phyloP scores from a whole-genome alignment of 1,284 basidiomycete species.

The Rhodotorula mucilaginosa region DNA sequence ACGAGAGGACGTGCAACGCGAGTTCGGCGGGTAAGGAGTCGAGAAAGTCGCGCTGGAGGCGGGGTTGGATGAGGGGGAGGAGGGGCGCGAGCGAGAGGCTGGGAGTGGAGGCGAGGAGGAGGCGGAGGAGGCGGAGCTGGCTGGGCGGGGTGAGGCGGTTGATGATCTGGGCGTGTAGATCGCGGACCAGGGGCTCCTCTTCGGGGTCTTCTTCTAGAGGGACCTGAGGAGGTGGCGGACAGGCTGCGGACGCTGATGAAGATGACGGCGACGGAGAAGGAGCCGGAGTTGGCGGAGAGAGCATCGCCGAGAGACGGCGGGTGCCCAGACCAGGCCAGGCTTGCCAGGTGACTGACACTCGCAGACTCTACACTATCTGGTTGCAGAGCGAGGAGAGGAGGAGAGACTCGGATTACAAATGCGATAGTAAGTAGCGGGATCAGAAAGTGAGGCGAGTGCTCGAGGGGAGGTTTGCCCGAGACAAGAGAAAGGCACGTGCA shows the following conservation, averaged over 20 bases:
- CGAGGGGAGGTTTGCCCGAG: no score
- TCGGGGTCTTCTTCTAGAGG: no score
- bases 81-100: slow-evolving; percentile 76
- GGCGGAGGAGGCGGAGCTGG: slow-evolving; percentile 42
- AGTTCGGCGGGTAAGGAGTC: slow-evolving; percentile 79
- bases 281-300: slow-evolving; percentile 38
- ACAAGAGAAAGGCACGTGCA: no score
- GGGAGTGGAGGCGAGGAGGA: slow-evolving; percentile 64
- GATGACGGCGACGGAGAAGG: slow-evolving; percentile 35
- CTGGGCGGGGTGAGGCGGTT: neutral
- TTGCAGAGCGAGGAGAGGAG: neutral
- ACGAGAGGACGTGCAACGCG: slow-evolving; percentile 73
- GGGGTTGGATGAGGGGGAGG: slow-evolving; percentile 68
- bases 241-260: neutral
- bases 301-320: neutral
- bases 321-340: no score
- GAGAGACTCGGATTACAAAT: no score
- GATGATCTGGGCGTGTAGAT: slow-evolving; percentile 27
- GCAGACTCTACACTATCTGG: neutral
- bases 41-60: slow-evolving; percentile 84
- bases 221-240: neutral
- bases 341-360: no score
- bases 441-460: no score
- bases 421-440: no score
- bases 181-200: neutral